phyloP scores from a whole-genome alignment of 257 asterid genomes.

The Solanum chmielewskii region DNA sequence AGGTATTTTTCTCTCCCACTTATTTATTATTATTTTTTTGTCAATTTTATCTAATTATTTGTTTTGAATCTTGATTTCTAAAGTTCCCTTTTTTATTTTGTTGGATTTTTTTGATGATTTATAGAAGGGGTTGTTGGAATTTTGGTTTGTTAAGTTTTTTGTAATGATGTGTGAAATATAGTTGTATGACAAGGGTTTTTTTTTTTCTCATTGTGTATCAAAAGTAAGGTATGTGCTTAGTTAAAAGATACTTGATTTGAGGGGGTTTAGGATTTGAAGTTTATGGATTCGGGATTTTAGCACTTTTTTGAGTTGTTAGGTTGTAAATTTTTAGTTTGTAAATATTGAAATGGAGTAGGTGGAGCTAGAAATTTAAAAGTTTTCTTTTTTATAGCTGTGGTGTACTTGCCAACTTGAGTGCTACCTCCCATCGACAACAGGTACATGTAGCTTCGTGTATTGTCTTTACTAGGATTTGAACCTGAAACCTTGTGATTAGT shows the following conservation, averaged over 20 bases:
- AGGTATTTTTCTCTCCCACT: background rate
- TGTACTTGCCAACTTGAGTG: background rate
- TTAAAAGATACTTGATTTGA: background rate
- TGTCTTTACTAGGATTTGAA: background rate
- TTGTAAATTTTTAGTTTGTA: background rate
- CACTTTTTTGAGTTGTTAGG: background rate
- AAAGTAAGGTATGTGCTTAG: background rate
- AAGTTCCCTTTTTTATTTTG: background rate
- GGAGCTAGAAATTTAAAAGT: background rate
- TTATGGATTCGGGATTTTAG: background rate
- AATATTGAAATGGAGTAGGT: background rate
- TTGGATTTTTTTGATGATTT: background rate
- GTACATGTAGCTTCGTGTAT: background rate
- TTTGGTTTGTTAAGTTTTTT: background rate
- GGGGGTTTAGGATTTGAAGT: background rate
- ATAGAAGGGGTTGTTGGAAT: background rate
- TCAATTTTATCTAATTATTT: background rate
- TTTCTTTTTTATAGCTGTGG: background rate
- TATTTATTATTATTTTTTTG: no score
- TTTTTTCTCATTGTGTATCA: background rate
- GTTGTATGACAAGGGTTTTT: background rate
- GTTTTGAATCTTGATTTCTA: background rate
- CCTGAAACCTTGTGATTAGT: background rate
- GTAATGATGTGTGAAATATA: background rate
- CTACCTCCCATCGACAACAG: background rate